Percentiles rank a stretch among this genome's conserved stretches.
Conservation (phyloP, 2,329 filamentous ascomycete genomes). For the Aspergillus pseudoterreus region DNA sequence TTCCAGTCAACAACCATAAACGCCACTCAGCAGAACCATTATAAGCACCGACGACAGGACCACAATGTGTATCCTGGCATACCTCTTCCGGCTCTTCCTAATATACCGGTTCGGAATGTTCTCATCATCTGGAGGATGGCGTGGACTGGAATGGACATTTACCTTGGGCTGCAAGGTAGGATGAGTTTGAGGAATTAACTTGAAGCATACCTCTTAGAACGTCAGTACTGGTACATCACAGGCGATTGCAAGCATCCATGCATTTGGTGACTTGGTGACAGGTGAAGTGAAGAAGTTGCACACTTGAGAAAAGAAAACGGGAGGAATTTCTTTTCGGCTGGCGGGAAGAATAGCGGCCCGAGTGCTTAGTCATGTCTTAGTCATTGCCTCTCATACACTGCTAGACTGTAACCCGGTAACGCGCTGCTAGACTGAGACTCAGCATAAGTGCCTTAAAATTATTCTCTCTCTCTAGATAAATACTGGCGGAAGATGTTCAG, state of each 20-base stretch:
- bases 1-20: conserved; percentile 10
- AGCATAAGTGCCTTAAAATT: too few species aligned
- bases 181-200: not conserved
- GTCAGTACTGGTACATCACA: too few species aligned
- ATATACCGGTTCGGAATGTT: conserved; percentile 40
- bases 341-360: conserved; percentile 3
- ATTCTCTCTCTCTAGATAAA: too few species aligned
- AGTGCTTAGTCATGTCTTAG: conserved; percentile 6
- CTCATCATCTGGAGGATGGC: conserved; percentile 38
- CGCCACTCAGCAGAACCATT: conserved; percentile 45
- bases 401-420: too few species aligned
- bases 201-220: not conserved
- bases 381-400: not conserved
- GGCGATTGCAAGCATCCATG: not conserved
- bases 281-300: not conserved
- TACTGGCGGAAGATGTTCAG: too few species aligned
- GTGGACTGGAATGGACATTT: conserved; percentile 5
- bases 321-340: conserved; percentile 5
- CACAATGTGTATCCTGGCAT: conserved; percentile 31
- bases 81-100: conserved; percentile 50
- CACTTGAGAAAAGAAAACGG: conserved; percentile 3
- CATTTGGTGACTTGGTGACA: not conserved
- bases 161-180: not conserved
- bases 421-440: too few species aligned
- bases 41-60: conserved; percentile 44